Evolutionary conservation across 2,329 filamentous ascomycete genomes (phyloP), one percentile per base, ranked within the genome.

Genomic region (Orbilia blumenaviensis): DNA sequence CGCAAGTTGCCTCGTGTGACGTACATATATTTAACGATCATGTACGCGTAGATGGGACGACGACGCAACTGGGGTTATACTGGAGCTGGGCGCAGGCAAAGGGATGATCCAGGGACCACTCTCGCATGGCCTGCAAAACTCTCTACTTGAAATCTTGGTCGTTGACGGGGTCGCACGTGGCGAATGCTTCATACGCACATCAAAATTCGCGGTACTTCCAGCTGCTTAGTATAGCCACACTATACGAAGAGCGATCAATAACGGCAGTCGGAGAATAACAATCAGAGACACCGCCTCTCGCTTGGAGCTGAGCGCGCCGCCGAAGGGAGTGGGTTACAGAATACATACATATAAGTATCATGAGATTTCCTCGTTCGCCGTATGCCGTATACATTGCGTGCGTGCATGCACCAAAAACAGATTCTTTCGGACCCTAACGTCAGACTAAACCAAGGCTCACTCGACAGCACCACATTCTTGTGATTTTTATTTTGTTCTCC

Each of bases 1-100:
- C 25, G n/a, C n/a, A n/a, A n/a, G n/a, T n/a, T n/a, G 25, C 36
- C 42, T 32, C 38, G 38, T 68, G 66, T 69, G 66, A 69, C 66
- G 66, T 56, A 54, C 48, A 50, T 27, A 46, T 18, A 41, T 16
- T 23, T n/a, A n/a, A 27, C 12, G n/a, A 34, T 54, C 14, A 56
- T 23, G 32, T 69, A 69, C 66, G 34, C 54, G 32, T 52, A 52
- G 14, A 48, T 48, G 32, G 41, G 54, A 52, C 27, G 52, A 52
- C 32, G 52, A 46, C 63, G 58, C 38, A 23, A 63, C 36, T 42
- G 2, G 27, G 41, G 12, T 23, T 23, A 14, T n/a, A 46, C 16
- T 8, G 8, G 16, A 21, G 14, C 2, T 12, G 8, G 18, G 8
- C 18, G 41, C 16, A 32, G 23, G 41, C 34, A 23, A 50, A 38